These are phyloP conservation scores for Pezicula radicicola DNA, from an alignment of 2,329 filamentous ascomycete genomes.

Conservation along the genomic window DNA sequence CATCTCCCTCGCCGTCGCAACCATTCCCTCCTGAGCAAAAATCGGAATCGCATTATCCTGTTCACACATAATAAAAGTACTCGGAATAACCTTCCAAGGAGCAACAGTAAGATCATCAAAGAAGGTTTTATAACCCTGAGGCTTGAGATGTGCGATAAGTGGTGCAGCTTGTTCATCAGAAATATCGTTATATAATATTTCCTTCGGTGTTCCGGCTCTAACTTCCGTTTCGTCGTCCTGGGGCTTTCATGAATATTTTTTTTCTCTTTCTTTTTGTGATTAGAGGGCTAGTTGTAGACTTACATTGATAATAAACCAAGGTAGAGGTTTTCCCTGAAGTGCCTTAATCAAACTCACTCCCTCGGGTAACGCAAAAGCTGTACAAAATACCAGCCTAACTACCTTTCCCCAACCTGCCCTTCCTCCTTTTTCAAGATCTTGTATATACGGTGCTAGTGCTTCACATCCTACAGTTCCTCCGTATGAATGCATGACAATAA, in stretches of 20 bases:
- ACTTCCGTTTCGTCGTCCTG: conserved; percentile 9
- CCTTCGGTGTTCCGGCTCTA: conserved; percentile 10
- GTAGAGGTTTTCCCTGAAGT: conserved; percentile 6
- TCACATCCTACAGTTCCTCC: conserved; percentile 32
- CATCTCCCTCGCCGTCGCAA: conserved; percentile 12
- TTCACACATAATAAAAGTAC: conserved; percentile 37
- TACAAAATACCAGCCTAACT: conserved; percentile 14
- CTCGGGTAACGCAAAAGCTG: conserved; percentile 13
- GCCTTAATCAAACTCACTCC: conserved; percentile 13
- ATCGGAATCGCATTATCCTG: conserved; percentile 34
- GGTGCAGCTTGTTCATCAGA: conserved; percentile 16
- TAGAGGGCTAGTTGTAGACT: neutral
- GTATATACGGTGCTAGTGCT: conserved; percentile 28
- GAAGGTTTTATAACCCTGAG: conserved; percentile 26
- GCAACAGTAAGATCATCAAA: conserved; percentile 25
- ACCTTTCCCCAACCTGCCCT: conserved; percentile 33
- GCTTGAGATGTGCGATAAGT: conserved; percentile 18
- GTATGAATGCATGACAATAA: conserved; percentile 38
- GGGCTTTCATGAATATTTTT: no score
- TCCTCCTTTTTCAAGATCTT: conserved; percentile 23
- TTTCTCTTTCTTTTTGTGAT: neutral
- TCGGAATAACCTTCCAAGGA: conserved; percentile 35
- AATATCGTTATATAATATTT: conserved; percentile 35
- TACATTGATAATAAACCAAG: conserved; percentile 15
- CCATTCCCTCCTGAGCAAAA: conserved; percentile 33